phyloP scores from a whole-genome alignment of 805 yeast genomes.

The Kuraishia hungarica region DNA sequence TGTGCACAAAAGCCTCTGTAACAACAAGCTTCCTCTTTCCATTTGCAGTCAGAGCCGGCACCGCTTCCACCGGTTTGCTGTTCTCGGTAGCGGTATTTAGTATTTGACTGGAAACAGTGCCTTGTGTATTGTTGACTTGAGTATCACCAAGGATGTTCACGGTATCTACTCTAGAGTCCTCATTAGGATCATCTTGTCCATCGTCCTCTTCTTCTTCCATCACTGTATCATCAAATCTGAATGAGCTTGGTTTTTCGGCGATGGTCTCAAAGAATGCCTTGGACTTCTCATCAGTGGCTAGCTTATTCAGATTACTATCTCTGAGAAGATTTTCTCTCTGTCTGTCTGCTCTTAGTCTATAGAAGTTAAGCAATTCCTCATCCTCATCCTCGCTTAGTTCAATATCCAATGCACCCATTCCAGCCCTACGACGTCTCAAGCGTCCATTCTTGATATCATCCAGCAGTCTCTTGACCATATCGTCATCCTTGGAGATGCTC shows the following conservation, averaged over 20 bases:
- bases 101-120: background rate
- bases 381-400: constrained; percentile 76
- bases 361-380: constrained; percentile 34
- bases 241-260: constrained; percentile 21
- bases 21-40: constrained; percentile 1
- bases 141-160: constrained; percentile 2
- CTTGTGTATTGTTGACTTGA: background rate
- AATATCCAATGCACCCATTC: constrained; percentile 43
- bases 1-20: constrained; percentile 5
- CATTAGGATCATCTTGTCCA: constrained; percentile 7
- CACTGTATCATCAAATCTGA: constrained; percentile 1
- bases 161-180: constrained; percentile 4
- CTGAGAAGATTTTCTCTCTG: constrained; percentile 42
- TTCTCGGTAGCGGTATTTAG: background rate
- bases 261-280: constrained; percentile 62
- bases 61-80: background rate
- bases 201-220: constrained; percentile 16
- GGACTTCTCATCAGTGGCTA: constrained; percentile 46
- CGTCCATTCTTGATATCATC: constrained; percentile 69
- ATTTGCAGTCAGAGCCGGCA: background rate
- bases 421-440: constrained; percentile 48
- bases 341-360: constrained; percentile 23
- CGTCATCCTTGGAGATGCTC: constrained; percentile 52
- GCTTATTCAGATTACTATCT: constrained; percentile 30
- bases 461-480: constrained; percentile 55